Evolutionary conservation across 345 rosid genomes (phyloP).

Genomic region (Acer campestre): DNA sequence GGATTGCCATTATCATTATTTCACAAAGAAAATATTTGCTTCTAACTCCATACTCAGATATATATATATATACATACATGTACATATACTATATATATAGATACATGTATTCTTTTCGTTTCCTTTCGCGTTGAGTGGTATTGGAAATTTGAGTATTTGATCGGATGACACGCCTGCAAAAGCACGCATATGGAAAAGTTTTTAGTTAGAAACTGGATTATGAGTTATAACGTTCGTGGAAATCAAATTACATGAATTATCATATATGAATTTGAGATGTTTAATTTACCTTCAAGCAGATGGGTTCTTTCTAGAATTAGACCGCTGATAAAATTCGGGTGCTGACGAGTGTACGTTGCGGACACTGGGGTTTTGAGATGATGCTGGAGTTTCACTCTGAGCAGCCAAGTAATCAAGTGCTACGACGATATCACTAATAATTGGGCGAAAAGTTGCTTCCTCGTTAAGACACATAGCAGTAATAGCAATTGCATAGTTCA

Average conservation of each 20-base stretch:
- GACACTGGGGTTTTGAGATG: constrained; percentile 24
- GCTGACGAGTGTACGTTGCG: constrained; percentile 23
- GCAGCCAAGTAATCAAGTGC: constrained; percentile 77
- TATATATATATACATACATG: constrained; percentile 2
- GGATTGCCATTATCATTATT: not conserved
- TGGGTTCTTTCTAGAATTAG: constrained; percentile 20
- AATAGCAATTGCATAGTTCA: constrained; percentile 86
- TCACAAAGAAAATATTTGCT: not conserved
- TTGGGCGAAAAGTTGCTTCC: constrained; percentile 87
- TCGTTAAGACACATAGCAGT: constrained; percentile 93
- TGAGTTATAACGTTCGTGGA: not conserved
- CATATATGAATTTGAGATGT: not conserved
- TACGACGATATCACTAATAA: constrained; percentile 80
- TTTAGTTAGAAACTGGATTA: not conserved
- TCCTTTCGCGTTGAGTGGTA: not conserved
- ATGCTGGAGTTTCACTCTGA: constrained; percentile 35
- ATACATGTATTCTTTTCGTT: not conserved
- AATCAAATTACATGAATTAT: not conserved
- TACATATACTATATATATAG: not conserved
- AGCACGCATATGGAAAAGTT: not conserved
- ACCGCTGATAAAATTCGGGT: constrained; percentile 13
- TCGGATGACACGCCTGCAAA: constrained; percentile 2
- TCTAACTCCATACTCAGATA: not conserved
- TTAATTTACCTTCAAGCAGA: constrained; percentile 17
- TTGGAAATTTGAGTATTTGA: not conserved